Base-by-base conservation (phyloP, 2,329 filamentous ascomycete species). In the Diaporthe velutina region DNA sequence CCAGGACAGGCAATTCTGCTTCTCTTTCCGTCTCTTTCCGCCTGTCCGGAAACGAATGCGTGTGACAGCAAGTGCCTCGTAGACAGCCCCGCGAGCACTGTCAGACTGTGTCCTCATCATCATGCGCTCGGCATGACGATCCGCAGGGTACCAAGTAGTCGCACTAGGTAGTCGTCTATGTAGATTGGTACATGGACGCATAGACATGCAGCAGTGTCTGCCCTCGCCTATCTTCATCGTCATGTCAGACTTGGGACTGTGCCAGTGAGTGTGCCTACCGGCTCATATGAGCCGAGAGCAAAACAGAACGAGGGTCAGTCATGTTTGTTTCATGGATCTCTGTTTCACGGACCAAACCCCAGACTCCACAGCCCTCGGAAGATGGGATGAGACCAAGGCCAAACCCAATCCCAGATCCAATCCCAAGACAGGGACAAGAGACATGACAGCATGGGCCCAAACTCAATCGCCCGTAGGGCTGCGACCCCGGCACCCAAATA, bases 401-500 rank as follows among this genome's bases (percentile, higher is more conserved):
- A 68, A 68, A 68, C 64, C 64, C 64, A 28, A 30, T 2, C 19
- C 42, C 22, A 25, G 40, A 40, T 22, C 38, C 33, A 54, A 40
- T 22, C 38, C 33, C 48, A 68, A 38, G 64, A 68, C 64, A 54
- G 64, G 45, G 64, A 54, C 22, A 25, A 38, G 33, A 54, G 22
- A 67, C 40, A 52, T 52, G 48, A 68, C 64, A 68, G 64, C 45
- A 6, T 25, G 33, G 64, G 30, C 33, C 45, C 64, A 68, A 68
- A 68, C 64, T 68, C 64, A 68, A 68, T 68, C 48, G 64, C 40
- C 60, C 45, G 28, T 68, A 68, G 48, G 64, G 64, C 64, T 68
- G 64, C 6, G 10, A 25, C 30, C 45, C 45, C 17, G 8, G 33
- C 45, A 22, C 45, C 22, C 30, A 13, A 40, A 28, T 40, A 68